Evolutionary conservation across 2,329 filamentous ascomycete genomes (phyloP).

Genomic region (Cladobotryum protrusum): DNA sequence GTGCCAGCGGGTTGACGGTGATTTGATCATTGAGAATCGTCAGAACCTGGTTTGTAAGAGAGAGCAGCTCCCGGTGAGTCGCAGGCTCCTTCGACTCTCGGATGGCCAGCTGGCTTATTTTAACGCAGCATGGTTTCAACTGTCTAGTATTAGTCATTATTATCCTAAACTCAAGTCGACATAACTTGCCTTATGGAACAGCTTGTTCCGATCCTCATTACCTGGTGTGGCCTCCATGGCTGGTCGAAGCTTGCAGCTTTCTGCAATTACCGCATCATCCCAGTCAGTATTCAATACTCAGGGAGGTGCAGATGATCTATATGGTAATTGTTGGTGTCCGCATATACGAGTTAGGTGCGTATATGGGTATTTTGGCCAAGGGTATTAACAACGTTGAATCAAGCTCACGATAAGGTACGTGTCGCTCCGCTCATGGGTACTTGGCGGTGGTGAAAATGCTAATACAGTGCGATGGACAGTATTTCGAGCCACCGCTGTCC

Average conservation of each 20-base stretch:
- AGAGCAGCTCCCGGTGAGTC: slow-evolving; percentile 38
- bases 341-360: background rate
- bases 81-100: slow-evolving; percentile 38
- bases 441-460: too few relatives aligned
- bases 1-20: slow-evolving; percentile 36
- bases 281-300: background rate
- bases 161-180: background rate
- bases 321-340: too few relatives aligned
- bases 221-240: slow-evolving; percentile 14
- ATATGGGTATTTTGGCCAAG: too few relatives aligned
- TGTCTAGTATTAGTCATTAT: slow-evolving; percentile 23
- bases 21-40: slow-evolving; percentile 40
- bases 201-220: slow-evolving; percentile 24
- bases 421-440: too few relatives aligned
- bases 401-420: too few relatives aligned
- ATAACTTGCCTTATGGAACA: slow-evolving; percentile 30
- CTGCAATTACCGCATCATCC: slow-evolving; percentile 6
- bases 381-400: too few relatives aligned
- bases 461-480: too few relatives aligned
- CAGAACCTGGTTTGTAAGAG: slow-evolving; percentile 40
- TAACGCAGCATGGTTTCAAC: slow-evolving; percentile 58
- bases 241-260: slow-evolving; percentile 5
- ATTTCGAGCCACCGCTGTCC: too few relatives aligned
- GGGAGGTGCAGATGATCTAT: too few relatives aligned
- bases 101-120: slow-evolving; percentile 52